These are phyloP conservation scores for Kingdonia uniflora DNA, from an alignment of 164 flowering plant species.

Conservation along the genomic window DNA sequence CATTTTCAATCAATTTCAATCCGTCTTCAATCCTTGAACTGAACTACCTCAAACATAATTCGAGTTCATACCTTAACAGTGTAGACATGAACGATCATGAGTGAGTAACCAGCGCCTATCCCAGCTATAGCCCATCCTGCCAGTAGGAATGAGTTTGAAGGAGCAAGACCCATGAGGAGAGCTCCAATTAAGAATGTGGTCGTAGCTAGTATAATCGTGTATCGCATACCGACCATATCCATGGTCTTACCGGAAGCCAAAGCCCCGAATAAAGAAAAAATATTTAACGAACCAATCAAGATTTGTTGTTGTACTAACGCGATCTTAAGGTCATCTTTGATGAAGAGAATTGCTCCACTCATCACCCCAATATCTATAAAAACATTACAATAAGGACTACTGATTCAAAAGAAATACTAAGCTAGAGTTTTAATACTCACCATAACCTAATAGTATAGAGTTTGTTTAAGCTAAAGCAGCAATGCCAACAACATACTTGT, in stretches of 20 bases:
- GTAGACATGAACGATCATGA: slow-evolving; percentile 35
- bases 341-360: slow-evolving; percentile 38
- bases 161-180: slow-evolving; percentile 28
- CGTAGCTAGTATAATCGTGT: slow-evolving; percentile 30
- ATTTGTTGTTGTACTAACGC: slow-evolving; percentile 31
- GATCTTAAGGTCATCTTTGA: slow-evolving; percentile 27
- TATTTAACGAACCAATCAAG: slow-evolving; percentile 27
- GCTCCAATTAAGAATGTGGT: slow-evolving; percentile 26
- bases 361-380: slow-evolving; percentile 41
- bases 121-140: slow-evolving; percentile 30
- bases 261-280: slow-evolving; percentile 29
- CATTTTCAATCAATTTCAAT: too few relatives aligned
- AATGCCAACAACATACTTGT: slow-evolving; percentile 36
- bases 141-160: slow-evolving; percentile 20
- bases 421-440: slow-evolving; percentile 19
- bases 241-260: slow-evolving; percentile 28
- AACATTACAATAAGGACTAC: not conserved
- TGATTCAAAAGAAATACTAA: not conserved
- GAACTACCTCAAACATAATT: too few relatives aligned
- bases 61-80: too few relatives aligned
- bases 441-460: slow-evolving; percentile 62
- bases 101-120: slow-evolving; percentile 28
- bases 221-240: slow-evolving; percentile 31
- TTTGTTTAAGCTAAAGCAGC: slow-evolving; percentile 62
- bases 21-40: too few relatives aligned